phyloP scores from a whole-genome alignment of 805 yeast species.

The Saccharomycopsis sp. region DNA sequence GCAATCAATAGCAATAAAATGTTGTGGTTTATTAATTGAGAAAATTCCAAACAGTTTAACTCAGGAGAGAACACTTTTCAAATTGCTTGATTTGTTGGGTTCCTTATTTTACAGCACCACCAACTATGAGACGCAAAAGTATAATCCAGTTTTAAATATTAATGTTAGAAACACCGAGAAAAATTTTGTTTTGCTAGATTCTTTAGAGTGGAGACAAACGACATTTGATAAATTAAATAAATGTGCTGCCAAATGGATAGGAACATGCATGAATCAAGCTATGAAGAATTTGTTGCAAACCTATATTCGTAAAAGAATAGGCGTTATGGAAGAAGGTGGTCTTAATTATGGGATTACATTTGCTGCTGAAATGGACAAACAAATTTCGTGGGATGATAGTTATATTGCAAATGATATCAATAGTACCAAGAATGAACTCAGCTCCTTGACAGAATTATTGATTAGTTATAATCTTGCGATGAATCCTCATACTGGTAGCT shows the following conservation, averaged over 20 bases:
- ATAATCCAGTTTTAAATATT: constrained; percentile 75
- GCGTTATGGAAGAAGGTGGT: constrained; percentile 20
- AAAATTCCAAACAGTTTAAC: constrained; percentile 75
- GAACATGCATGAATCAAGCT: constrained; percentile 54
- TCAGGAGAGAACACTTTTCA: constrained; percentile 53
- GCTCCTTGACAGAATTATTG: constrained; percentile 66
- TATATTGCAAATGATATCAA: constrained; percentile 34
- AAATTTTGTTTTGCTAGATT: constrained; percentile 57
- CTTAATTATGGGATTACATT: constrained; percentile 74
- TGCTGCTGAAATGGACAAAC: constrained; percentile 84
- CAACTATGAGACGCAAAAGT: constrained; percentile 79
- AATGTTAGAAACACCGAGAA: constrained; percentile 22
- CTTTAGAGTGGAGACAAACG: constrained; percentile 63
- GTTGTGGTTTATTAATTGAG: constrained; percentile 61
- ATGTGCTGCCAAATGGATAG: constrained; percentile 63
- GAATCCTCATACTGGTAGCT: background rate
- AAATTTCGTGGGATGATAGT: constrained; percentile 56
- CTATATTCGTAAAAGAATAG: constrained; percentile 40
- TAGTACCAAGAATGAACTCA: constrained; percentile 29
- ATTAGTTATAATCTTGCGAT: constrained; percentile 50
- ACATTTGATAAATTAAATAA: constrained; percentile 56
- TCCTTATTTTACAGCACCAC: constrained; percentile 70
- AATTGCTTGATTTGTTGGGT: constrained; percentile 74
- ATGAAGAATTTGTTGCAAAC: constrained; percentile 72
- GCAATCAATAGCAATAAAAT: constrained; percentile 73